A percentile compares a stretch with the other conserved stretches of the same genome.
Evolutionary conservation across 208 protist species (phyloP).

Genomic region (Leishmania amazonensis): DNA sequence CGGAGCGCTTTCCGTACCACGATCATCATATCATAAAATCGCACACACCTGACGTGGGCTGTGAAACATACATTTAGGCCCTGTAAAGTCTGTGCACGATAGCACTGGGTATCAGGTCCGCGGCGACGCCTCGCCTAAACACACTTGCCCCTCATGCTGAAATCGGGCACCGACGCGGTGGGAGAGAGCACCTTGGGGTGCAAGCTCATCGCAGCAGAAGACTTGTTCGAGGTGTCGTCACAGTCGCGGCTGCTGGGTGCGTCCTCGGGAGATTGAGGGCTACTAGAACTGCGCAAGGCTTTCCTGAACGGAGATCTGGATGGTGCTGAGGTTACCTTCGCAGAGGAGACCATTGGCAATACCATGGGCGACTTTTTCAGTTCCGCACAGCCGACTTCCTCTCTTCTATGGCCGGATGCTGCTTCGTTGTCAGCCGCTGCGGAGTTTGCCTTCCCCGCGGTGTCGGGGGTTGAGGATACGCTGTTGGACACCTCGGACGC

Average conservation of each 20-base stretch:
- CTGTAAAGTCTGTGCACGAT: not conserved
- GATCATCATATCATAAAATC: not conserved
- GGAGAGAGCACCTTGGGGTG: conserved; percentile 2
- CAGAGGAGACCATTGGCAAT: not conserved
- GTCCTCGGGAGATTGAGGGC: not conserved
- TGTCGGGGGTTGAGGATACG: not conserved
- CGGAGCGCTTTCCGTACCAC: not conserved
- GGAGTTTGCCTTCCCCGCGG: not conserved
- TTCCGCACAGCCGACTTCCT: not conserved
- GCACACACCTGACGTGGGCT: not conserved
- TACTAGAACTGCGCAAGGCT: not conserved
- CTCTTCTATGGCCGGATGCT: not conserved
- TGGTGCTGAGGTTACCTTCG: not conserved
- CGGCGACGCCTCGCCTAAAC: not conserved
- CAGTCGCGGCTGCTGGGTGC: not conserved
- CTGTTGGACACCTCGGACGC: not conserved
- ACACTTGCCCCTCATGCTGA: not conserved
- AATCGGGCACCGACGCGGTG: not conserved
- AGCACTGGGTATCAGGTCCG: not conserved
- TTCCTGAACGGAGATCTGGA: not conserved
- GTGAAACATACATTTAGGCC: not conserved
- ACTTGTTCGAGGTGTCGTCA: not conserved
- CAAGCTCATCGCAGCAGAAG: not conserved
- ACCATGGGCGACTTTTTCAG: not conserved
- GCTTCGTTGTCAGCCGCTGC: not conserved